These are phyloP conservation scores for Podospora comata DNA, from an alignment of 495 filamentous ascomycete genomes.

Conservation along the genomic window DNA sequence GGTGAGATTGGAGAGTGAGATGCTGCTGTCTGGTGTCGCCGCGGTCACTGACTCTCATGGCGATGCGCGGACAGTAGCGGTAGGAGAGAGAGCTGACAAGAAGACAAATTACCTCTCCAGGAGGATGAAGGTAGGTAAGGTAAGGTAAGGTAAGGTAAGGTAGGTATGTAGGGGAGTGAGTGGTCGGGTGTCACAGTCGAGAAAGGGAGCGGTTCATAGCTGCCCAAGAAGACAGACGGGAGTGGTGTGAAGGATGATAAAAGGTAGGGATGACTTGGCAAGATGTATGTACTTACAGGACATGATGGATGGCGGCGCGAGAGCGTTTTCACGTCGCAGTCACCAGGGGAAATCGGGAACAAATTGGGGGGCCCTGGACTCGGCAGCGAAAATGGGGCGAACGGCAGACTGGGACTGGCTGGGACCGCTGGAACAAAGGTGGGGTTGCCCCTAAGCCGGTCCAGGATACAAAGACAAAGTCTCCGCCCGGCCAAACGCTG, in stretches of 20 bases:
- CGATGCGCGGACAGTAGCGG: background rate
- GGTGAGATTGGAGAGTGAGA: background rate
- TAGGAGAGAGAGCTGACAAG: background rate
- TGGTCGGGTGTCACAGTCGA: background rate
- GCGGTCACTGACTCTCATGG: conserved; percentile 14
- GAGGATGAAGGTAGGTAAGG: background rate
- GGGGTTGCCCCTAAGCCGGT: conserved; percentile 3
- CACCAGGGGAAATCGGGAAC: background rate
- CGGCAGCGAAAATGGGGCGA: background rate
- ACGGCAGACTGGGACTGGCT: conserved; percentile 2
- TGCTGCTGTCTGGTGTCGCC: background rate
- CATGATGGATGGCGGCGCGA: background rate
- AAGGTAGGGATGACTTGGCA: background rate
- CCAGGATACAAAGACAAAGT: conserved; percentile 4
- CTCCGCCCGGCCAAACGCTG: background rate
- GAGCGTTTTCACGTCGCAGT: background rate
- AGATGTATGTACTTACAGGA: conserved; percentile 2
- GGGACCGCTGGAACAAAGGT: conserved; percentile 3
- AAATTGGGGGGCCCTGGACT: background rate
- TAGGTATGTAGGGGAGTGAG: background rate
- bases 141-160: background rate
- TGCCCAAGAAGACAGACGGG: background rate
- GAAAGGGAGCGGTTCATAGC: background rate
- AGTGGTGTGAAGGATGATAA: background rate
- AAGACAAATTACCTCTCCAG: background rate